Percentiles rank a stretch among this genome's conserved stretches.
These are phyloP conservation scores for Pseudopithomyces maydicus DNA, from an alignment of 2,329 filamentous ascomycete species.

Conservation along the genomic window DNA sequence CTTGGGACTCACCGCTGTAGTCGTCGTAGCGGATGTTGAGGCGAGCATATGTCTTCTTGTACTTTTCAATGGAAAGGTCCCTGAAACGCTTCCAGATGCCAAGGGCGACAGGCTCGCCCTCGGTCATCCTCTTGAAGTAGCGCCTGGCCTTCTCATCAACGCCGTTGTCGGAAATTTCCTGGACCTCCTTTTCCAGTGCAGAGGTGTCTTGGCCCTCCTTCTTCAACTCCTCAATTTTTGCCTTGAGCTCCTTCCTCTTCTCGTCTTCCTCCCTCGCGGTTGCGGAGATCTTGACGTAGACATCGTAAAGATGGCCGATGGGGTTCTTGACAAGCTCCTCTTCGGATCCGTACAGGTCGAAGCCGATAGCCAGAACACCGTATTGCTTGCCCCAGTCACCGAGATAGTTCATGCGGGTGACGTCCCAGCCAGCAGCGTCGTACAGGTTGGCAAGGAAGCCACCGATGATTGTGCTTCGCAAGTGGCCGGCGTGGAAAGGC, in stretches of 20 bases:
- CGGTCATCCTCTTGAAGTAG: constrained; percentile 72
- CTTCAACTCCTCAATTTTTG: constrained; percentile 41
- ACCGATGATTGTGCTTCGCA: constrained; percentile 78
- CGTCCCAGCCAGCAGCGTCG: constrained; percentile 71
- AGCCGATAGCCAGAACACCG: constrained; percentile 73
- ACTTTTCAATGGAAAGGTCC: constrained; percentile 67
- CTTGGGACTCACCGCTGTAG: constrained; percentile 72
- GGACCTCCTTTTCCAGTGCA: constrained; percentile 48
- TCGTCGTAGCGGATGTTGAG: constrained; percentile 70
- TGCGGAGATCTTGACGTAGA: constrained; percentile 77
- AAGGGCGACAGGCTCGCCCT: constrained; percentile 63
- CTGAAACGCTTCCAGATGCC: constrained; percentile 68
- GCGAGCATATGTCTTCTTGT: constrained; percentile 67
- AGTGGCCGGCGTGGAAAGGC: constrained; percentile 76
- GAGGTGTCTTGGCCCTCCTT: constrained; percentile 50
- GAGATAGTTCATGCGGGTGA: constrained; percentile 74
- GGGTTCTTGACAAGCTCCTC: constrained; percentile 72
- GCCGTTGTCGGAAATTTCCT: constrained; percentile 26
- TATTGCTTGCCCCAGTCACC: constrained; percentile 82
- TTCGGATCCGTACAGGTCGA: constrained; percentile 75
- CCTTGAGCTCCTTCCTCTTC: constrained; percentile 62
- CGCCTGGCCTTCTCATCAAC: constrained; percentile 74
- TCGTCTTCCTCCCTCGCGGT: constrained; percentile 70
- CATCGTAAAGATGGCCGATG: constrained; percentile 80
- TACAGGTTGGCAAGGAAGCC: constrained; percentile 74